These are phyloP conservation scores for Escovopsis sp. DNA, from an alignment of 2,329 filamentous ascomycete genomes.

Conservation along the genomic window DNA sequence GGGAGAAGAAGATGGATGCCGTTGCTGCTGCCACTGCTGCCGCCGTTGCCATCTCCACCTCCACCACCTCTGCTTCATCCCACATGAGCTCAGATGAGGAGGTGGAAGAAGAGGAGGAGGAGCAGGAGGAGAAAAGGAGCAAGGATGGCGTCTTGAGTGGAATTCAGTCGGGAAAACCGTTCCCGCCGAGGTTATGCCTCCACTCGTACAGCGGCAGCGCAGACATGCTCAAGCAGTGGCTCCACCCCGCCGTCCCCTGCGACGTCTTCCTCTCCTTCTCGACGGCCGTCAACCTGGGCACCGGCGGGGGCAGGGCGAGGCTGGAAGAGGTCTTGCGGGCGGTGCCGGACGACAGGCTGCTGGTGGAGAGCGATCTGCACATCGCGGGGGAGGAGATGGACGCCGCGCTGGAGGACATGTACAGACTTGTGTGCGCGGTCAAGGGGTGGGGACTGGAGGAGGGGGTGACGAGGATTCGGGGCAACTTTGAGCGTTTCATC, in stretches of 20 bases:
- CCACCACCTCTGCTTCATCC: no score
- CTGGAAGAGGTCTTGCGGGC: constrained; percentile 52
- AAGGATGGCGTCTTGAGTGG: background rate
- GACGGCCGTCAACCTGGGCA: constrained; percentile 59
- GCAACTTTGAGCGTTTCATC: constrained; percentile 67
- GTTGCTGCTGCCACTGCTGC: no score
- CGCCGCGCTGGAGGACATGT: constrained; percentile 54
- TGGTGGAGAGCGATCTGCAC: constrained; percentile 86
- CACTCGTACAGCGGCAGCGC: constrained; percentile 79
- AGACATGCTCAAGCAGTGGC: constrained; percentile 63
- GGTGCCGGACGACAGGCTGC: constrained; percentile 61
- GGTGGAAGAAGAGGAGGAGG: constrained; percentile 18
- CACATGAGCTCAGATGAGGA: constrained; percentile 14
- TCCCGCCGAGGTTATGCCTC: constrained; percentile 77
- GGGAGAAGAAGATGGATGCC: constrained; percentile 37
- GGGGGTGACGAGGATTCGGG: constrained; percentile 50
- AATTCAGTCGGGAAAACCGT: constrained; percentile 35
- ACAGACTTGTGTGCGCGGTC: constrained; percentile 58
- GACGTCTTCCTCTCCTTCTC: constrained; percentile 84
- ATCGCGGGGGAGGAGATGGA: constrained; percentile 73
- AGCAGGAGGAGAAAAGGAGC: constrained; percentile 19
- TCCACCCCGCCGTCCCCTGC: constrained; percentile 55
- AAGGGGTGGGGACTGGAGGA: constrained; percentile 64
- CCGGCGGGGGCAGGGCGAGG: constrained; percentile 26
- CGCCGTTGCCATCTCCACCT: no score